Evolutionary conservation across 2,329 filamentous ascomycete genomes (phyloP), one percentile per base, ranked within the genome.

Genomic region (Colletotrichum sp.): DNA sequence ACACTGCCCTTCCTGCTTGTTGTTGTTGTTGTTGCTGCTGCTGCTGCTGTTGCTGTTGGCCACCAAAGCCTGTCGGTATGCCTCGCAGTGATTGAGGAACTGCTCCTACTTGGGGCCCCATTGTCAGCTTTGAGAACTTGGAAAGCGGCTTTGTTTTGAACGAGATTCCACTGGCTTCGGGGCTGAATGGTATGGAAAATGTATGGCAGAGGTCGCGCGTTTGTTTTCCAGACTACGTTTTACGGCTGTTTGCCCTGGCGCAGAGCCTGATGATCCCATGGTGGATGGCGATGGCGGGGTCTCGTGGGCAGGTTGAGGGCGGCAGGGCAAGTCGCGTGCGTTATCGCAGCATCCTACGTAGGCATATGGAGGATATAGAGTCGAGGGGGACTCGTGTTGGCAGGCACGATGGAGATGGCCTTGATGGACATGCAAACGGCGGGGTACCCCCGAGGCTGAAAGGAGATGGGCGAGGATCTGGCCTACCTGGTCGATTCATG

Each of bases 401-500:
- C 39, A 63, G 70, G 36, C 64, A 65, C 34, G 73, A 76, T 65
- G 18, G 28, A 36, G 49, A 57, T 64, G 73, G 62, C 21, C 64
- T 69, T 64, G 66, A 74, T 72, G 66, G 72, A 69, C 72, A 71
- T 60, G 67, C 75, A 71, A 77, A 74, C 72, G 69, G 72, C 72
- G 70, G 69, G 73, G 70, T 73, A 64, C 70, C 69, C 44, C 12
- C 26, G 28, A 76, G 70, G 70, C 70, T 73, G 69, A 76, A 73
- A 68, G 77, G 78, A 72, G 77, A 76, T 69, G 77, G 69, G 63
- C 68, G 68, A 75, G 68, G 60, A 69, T 75, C 60, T 75, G 57
- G 69, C 87, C 84, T 91, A 92, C 90, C 90, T 91, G 89, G 88
- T 87, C 90, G 88, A 84, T 91, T 91, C 90, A 92, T 92, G 82